Base-by-base conservation (phyloP, 208 protist genomes). In the Crithidia thermophila region DNA sequence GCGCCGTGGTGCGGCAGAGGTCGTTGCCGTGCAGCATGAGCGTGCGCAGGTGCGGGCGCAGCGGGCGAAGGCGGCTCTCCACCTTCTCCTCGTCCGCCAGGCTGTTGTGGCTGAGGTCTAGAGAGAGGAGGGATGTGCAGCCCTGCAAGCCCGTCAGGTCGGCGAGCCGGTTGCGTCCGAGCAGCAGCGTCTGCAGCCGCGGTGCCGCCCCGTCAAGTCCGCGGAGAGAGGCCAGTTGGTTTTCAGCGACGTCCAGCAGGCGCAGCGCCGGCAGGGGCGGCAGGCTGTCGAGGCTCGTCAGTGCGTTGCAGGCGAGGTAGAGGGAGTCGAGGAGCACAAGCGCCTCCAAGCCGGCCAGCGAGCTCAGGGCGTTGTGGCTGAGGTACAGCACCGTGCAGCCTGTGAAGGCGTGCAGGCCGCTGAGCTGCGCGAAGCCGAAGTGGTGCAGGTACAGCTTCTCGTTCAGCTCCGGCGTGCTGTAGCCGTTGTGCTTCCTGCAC, bases 401-500 rank as follows among this genome's bases (percentile, higher is more conserved):
- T 14, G 79, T 79, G 72, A 95, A 98, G 43, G 74, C 61, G 2
- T 88, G 63, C 14, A 98, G 71, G 30, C 67, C 83, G 39, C 47
- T 67, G 18, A 98, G 88, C 6, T 50, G 71, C 3, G 56, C 40
- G 56, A 98, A 94, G 37, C 93, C 82, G 27, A 89, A 46, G 76
- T 94, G 95, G 67, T 98, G 90, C 40, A 98, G 82, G 61, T 98
- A 98, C 0, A 98, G 67, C 53, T 85, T 95, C 51, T 98, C 88
- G 65, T 98, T 98, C 36, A 98, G 77, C 57, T 97, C 82, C 1
- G 94, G 93, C 37, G 93, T 98, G 36, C 53, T 71, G 71, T 90
- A 97, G 18, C 88, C 89, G 18, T 81, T 47, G 51, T 91, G 78
- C 34, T 61, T 74, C 60, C 81, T 87, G 69, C 92, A 97, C 63